phyloP scores from a whole-genome alignment of 768 basidiomycete species.

The Grammothele lineata region DNA sequence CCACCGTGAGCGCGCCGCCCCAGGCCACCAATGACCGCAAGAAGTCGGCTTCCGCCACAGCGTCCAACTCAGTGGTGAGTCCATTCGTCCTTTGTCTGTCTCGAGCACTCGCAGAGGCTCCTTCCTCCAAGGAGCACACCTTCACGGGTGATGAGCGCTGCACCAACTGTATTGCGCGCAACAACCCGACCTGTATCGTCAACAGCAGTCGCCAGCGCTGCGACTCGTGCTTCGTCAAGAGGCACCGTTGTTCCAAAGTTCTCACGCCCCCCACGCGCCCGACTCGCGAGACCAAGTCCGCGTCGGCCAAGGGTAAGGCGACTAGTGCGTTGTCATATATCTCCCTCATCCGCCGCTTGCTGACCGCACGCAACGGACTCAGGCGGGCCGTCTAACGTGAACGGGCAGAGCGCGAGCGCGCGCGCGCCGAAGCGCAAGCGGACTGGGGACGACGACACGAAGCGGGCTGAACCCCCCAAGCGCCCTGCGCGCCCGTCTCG shows the following conservation, averaged over 20 bases:
- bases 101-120: neutral
- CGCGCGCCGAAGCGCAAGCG: slow-evolving; percentile 15
- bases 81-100: neutral
- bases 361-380: neutral
- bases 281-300: slow-evolving; percentile 7
- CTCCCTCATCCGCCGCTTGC: neutral
- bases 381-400: slow-evolving; percentile 6
- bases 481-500: slow-evolving; percentile 11
- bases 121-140: slow-evolving; percentile 1
- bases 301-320: slow-evolving; percentile 13
- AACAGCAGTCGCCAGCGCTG: slow-evolving; percentile 18
- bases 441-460: slow-evolving; percentile 11
- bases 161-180: slow-evolving; percentile 15
- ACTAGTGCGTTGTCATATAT: neutral
- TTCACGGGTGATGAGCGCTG: slow-evolving; percentile 15
- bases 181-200: slow-evolving; percentile 13
- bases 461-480: slow-evolving; percentile 13
- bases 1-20: slow-evolving; percentile 14
- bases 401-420: slow-evolving; percentile 13
- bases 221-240: slow-evolving; percentile 15
- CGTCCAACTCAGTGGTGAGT: slow-evolving; percentile 11
- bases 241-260: slow-evolving; percentile 17
- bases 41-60: slow-evolving; percentile 4
- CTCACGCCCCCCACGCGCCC: slow-evolving; percentile 15
- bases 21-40: slow-evolving; percentile 8